Percentiles rank a stretch among this genome's conserved stretches.
phyloP scores from a whole-genome alignment of 1,284 basidiomycete species.

The Ustilago curta region DNA sequence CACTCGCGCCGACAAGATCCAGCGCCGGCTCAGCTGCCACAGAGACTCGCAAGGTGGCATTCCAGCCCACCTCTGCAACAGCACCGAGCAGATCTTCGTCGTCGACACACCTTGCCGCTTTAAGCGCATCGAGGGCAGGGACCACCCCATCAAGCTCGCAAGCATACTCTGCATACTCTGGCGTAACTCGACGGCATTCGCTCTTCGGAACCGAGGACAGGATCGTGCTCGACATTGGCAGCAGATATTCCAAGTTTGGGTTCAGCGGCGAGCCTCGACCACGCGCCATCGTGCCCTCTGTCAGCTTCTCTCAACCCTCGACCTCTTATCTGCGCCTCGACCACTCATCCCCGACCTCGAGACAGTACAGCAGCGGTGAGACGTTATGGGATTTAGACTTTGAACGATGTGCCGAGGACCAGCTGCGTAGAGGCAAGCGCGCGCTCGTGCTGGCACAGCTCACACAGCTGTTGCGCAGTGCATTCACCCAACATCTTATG shows the following conservation, averaged over 20 bases:
- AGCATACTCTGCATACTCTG: conserved; percentile 29
- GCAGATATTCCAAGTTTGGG: conserved; percentile 59
- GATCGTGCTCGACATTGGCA: conserved; percentile 64
- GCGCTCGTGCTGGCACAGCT: conserved; percentile 51
- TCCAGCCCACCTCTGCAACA: conserved; percentile 19
- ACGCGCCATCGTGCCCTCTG: conserved; percentile 65
- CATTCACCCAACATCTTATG: conserved; percentile 76
- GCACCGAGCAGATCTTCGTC: conserved; percentile 25
- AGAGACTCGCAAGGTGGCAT: conserved; percentile 38
- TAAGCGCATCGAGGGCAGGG: conserved; percentile 8
- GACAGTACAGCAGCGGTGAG: conserved; percentile 27
- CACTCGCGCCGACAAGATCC: conserved; percentile 4
- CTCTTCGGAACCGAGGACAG: conserved; percentile 59
- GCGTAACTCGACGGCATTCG: conserved; percentile 48
- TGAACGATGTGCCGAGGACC: conserved; percentile 34
- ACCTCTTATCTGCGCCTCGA: conserved; percentile 35
- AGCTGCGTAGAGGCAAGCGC: conserved; percentile 42
- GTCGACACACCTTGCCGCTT: conserved; percentile 11
- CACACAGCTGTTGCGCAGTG: conserved; percentile 48
- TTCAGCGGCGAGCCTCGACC: conserved; percentile 64
- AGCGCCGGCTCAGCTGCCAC: conserved; percentile 8
- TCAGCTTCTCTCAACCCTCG: conserved; percentile 60
- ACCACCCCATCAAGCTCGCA: conserved; percentile 11
- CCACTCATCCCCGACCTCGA: not conserved
- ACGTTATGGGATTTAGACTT: conserved; percentile 63